A percentile compares a stretch with the other conserved stretches of the same genome.
Evolutionary conservation across 257 asterid species (phyloP).

Genomic region (Capsicum chinense): DNA sequence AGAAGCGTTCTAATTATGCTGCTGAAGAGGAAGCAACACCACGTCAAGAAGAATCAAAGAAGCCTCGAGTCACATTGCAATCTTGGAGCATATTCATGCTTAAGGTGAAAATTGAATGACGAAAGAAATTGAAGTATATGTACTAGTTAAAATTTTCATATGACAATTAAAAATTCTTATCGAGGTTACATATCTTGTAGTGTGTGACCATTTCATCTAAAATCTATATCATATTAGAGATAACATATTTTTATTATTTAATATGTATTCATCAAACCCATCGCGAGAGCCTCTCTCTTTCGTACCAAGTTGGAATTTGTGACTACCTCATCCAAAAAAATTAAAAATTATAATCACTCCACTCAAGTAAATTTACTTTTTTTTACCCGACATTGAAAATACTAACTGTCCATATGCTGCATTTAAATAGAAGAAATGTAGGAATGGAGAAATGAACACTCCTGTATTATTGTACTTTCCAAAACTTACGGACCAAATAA

Average conservation of each 20-base stretch:
- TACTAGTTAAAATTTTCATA: neutral
- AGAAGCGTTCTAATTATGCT: neutral
- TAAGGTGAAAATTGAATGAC: slow-evolving; percentile 29
- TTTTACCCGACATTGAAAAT: too few species aligned
- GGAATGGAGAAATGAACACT: too few species aligned
- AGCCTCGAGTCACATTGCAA: slow-evolving; percentile 33
- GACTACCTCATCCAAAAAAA: neutral
- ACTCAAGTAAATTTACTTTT: too few species aligned
- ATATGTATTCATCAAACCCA: neutral
- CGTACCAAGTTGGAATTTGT: neutral
- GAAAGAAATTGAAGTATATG: neutral
- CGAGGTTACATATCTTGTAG: too few species aligned
- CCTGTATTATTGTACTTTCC: too few species aligned
- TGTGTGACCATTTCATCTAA: neutral
- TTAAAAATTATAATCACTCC: neutral
- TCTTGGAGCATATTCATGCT: slow-evolving; percentile 35
- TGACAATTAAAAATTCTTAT: neutral
- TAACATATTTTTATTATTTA: neutral
- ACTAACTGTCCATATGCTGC: too few species aligned
- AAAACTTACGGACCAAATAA: too few species aligned
- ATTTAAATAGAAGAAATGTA: too few species aligned
- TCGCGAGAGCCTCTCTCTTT: too few species aligned
- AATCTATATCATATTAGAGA: neutral
- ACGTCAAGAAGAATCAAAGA: slow-evolving; percentile 34
- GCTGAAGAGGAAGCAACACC: neutral